These are phyloP conservation scores for Gossypioides kirkii DNA, from an alignment of 345 rosid genomes.

Conservation along the genomic window DNA sequence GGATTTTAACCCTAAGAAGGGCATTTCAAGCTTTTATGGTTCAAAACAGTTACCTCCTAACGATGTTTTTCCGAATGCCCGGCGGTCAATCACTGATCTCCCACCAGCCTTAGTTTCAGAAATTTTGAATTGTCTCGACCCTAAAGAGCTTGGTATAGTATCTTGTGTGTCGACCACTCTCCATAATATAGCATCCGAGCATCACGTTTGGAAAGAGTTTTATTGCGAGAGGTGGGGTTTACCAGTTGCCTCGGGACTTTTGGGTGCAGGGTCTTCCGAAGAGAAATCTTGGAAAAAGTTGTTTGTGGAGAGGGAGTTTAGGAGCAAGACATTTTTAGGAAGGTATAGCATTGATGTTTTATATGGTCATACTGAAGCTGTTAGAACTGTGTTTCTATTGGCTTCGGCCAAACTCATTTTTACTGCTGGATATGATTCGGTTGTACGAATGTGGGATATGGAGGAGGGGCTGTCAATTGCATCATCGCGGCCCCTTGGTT, in stretches of 20 bases:
- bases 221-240: conserved; percentile 89
- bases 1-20: conserved; percentile 28
- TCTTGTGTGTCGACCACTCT: conserved; percentile 73
- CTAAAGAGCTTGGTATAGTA: conserved; percentile 80
- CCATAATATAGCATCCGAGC: conserved; percentile 69
- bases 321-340: conserved; percentile 73
- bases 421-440: conserved; percentile 76
- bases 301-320: conserved; percentile 86
- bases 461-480: conserved; percentile 73
- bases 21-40: conserved; percentile 18
- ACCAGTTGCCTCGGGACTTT: conserved; percentile 27
- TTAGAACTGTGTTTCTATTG: conserved; percentile 60
- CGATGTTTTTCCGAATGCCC: conserved; percentile 25
- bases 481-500: conserved; percentile 69
- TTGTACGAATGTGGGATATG: conserved; percentile 87
- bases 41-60: conserved; percentile 33
- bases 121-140: conserved; percentile 69
- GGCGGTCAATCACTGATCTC: conserved; percentile 60
- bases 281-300: conserved; percentile 80
- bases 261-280: conserved; percentile 31
- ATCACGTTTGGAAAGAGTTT: conserved; percentile 81
- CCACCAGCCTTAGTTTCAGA: conserved; percentile 78
- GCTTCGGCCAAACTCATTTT: conserved; percentile 80
- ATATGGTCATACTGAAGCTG: conserved; percentile 88
- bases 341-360: conserved; percentile 57